Conservation (phyloP, 345 rosid genomes). For the Hibiscus syriacus region DNA sequence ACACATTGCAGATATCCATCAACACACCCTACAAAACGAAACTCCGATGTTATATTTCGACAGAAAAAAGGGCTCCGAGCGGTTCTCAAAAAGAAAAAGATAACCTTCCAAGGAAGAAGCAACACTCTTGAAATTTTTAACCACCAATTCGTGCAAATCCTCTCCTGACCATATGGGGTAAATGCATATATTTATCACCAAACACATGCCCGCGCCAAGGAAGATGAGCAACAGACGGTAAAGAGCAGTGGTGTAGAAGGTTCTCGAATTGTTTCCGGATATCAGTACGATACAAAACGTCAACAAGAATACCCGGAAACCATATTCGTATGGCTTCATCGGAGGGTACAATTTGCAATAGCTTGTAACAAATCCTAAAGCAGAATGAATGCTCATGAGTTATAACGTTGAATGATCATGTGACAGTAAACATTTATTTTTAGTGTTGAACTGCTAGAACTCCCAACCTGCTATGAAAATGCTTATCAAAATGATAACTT, state of each 20-base stretch:
- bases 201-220: slow-evolving; percentile 55
- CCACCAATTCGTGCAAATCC: slow-evolving; percentile 77
- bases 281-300: slow-evolving; percentile 77
- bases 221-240: slow-evolving; percentile 56
- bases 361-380: slow-evolving; percentile 55
- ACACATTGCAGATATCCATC: slow-evolving; percentile 63
- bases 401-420: background rate
- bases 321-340: slow-evolving; percentile 77
- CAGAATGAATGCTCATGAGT: background rate
- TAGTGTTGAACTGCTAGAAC: background rate
- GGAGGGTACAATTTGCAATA: slow-evolving; percentile 60
- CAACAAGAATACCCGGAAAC: slow-evolving; percentile 79
- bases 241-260: slow-evolving; percentile 44
- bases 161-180: slow-evolving; percentile 88
- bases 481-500: slow-evolving; percentile 41
- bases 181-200: slow-evolving; percentile 53
- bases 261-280: slow-evolving; percentile 51
- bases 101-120: slow-evolving; percentile 79
- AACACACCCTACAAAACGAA: slow-evolving; percentile 54
- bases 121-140: slow-evolving; percentile 60
- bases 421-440: background rate
- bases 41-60: background rate
- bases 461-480: slow-evolving; percentile 69
- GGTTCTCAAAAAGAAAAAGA: background rate
- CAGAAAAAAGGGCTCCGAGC: background rate